phyloP scores from a whole-genome alignment of 495 filamentous ascomycete genomes.

The Penicillium coprophilum region DNA sequence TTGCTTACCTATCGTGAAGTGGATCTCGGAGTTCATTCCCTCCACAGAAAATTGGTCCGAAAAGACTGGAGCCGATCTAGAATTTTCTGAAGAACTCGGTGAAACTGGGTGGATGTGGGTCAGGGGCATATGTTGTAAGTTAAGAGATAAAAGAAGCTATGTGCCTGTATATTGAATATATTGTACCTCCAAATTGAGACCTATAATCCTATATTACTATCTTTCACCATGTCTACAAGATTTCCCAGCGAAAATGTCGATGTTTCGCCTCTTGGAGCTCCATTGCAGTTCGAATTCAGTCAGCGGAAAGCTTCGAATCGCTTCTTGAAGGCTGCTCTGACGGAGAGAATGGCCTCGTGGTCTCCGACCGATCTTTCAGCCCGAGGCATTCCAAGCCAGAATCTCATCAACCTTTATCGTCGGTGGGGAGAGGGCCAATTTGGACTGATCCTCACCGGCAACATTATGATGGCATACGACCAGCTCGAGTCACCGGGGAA shows the following conservation, averaged over 20 bases:
- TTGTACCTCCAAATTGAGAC: not conserved
- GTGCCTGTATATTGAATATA: not conserved
- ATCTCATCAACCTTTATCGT: constrained; percentile 58
- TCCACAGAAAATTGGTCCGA: not conserved
- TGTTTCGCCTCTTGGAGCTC: constrained; percentile 50
- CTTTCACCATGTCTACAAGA: not conserved
- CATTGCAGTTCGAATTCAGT: constrained; percentile 58
- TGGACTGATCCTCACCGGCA: constrained; percentile 61
- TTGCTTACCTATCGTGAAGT: not conserved
- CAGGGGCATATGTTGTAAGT: not conserved
- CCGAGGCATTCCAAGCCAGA: constrained; percentile 57
- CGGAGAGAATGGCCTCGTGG: constrained; percentile 60
- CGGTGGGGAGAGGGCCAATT: constrained; percentile 58
- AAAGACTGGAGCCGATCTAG: not conserved
- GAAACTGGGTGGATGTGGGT: not conserved
- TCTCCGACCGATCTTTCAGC: constrained; percentile 43
- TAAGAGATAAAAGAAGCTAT: not conserved
- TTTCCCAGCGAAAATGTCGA: constrained; percentile 35
- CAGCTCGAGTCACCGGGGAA: constrained; percentile 61
- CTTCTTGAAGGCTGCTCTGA: constrained; percentile 65
- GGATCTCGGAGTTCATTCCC: constrained; percentile 1
- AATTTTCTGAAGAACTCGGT: not conserved
- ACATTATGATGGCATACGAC: constrained; percentile 60
- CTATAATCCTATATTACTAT: no score
- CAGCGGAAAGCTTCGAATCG: constrained; percentile 56